Base-by-base conservation (phyloP, 176 grass and related monocot genomes). In the Ensete glaucum region DNA sequence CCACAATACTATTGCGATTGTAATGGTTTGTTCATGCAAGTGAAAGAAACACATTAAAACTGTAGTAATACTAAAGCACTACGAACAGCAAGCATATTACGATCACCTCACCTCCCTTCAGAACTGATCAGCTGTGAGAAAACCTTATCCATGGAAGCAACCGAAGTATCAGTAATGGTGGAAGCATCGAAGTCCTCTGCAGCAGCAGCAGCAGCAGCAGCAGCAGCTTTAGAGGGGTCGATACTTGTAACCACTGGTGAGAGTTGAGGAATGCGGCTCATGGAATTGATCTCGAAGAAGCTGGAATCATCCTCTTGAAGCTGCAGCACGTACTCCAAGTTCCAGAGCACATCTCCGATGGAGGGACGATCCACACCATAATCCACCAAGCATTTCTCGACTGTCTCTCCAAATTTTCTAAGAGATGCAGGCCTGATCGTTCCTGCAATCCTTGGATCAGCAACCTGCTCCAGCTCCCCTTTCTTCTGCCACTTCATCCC, bases 111-210 rank as follows among this genome's bases (percentile, higher is more conserved):
- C 81, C 94, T 90, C 57, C 90, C 94, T 84, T 97, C 94, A 2
- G 94, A 85, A 72, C 90, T 90, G 80, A 97, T 91, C 57, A 97
- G 79, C 76, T 97, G 94, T 9, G 94, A 97, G 83, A 97, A 97
- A 43, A 97, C 94, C 52, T 86, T 72, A 77, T 88, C 88, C 90
- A 93, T 93, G 24, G 24, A 24, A 24, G 24, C 24, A 24, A 0
- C 24, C 24, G 24, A 24, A 24, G 24, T 24, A 24, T 24, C 24
- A 24, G 24, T 24, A 1, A 24, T 24, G 24, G 24, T 24, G 24
- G 24, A 24, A 24, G 24, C 24, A 24, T 24, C 24, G 24, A 24
- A 24, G 24, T 24, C 24, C 24, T 1, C 1, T 24, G 24, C 24
- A 24, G 24, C 24, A 24, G 24, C 24, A 0, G 24, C 24, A 24